phyloP scores from a whole-genome alignment of 2,329 filamentous ascomycete genomes.

The Monosporascus sp. region DNA sequence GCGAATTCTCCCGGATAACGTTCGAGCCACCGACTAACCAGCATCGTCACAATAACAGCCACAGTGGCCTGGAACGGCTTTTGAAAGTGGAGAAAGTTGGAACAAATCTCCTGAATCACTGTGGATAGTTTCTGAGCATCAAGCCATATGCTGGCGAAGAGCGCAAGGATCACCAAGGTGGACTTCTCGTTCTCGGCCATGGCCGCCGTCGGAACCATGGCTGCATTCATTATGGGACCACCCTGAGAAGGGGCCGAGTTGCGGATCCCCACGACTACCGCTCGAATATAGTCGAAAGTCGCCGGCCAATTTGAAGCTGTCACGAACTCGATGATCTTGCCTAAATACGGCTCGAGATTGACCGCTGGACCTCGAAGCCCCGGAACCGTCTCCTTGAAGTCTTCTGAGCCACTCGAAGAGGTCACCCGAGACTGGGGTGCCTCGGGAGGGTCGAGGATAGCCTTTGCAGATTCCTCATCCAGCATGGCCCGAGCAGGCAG shows the following conservation, averaged over 20 bases:
- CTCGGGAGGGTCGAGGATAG: conserved; percentile 43
- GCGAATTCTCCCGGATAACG: conserved; percentile 61
- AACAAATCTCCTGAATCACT: conserved; percentile 61
- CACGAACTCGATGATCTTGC: conserved; percentile 56
- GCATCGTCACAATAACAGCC: conserved; percentile 55
- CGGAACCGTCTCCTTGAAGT: conserved; percentile 28
- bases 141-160: conserved; percentile 61
- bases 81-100: conserved; percentile 61
- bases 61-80: conserved; percentile 60
- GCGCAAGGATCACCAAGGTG: conserved; percentile 50
- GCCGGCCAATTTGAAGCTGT: conserved; percentile 59
- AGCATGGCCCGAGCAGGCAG: conserved; percentile 54
- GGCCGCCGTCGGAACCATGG: conserved; percentile 29
- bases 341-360: conserved; percentile 50
- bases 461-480: conserved; percentile 39
- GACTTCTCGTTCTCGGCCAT: conserved; percentile 45
- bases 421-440: conserved; percentile 18
- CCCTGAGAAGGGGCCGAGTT: conserved; percentile 36
- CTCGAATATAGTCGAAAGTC: conserved; percentile 54
- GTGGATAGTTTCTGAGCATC: conserved; percentile 56
- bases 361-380: conserved; percentile 30
- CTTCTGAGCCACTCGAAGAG: conserved; percentile 31
- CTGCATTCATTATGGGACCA: conserved; percentile 5
- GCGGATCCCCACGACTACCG: conserved; percentile 46
- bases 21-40: conserved; percentile 63